Evolutionary conservation across 805 yeast species (phyloP), one percentile per base, ranked within the genome.

Genomic region (Henningerozyma blattae): DNA sequence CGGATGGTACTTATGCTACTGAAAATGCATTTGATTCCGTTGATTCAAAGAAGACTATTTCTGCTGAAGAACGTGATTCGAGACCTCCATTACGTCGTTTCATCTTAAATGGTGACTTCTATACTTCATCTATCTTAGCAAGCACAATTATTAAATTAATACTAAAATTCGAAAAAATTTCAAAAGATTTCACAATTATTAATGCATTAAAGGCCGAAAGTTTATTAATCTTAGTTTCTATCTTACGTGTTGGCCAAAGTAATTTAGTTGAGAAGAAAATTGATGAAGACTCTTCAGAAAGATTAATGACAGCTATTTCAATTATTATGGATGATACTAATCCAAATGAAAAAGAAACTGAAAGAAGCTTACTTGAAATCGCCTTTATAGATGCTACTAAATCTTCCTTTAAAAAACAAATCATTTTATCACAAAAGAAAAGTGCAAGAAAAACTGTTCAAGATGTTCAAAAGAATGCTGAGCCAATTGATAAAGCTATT

Each of bases 1-100:
- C 98, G n/a, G 99, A 91, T 62, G 99, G 99, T 47, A 91, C 99
- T 0, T 91, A 91, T 59, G 98, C 98, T 19, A 83, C 95, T 28
- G 98, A 91, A 60, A 80, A 80, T 13, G 61, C 75, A 4, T 64
- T 63, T 58, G 96, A 95, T 42, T 81, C 95, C 1, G 84, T 82
- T 54, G 94, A 94, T 17, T 76, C 91, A 18, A 94, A 83, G 54
- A 74, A 75, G 42, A 91, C 94, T 0, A 61, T 78, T 37, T 75
- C 82, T 5, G 54, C 68, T 9, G 61, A 61, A 19, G 63, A 62
- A 34, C 61, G 63, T 15, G 62, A 67, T n/a, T 55, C 58, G 13
- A 68, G 67, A 44, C 84, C 87, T 19, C 84, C 94, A 30, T 64
- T 93, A 46, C 79, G 98, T 50, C 73, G 77, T 38, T 72, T 85